Percentiles rank a stretch among this genome's conserved stretches.
Conservation (phyloP, 805 yeast species). For the Tetrapisispora phaffii region DNA sequence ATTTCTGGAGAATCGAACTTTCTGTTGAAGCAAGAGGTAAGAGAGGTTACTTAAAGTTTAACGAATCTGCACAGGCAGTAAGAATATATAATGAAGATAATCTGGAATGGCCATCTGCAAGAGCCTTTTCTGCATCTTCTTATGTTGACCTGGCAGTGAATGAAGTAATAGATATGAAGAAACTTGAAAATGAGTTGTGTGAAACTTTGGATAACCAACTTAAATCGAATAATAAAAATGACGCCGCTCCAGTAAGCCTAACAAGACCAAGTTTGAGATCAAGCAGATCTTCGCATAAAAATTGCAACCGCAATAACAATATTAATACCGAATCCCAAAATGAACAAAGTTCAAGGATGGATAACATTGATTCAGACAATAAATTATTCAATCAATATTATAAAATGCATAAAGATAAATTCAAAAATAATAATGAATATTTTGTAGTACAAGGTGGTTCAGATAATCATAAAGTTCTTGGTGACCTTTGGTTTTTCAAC, state of each 20-base stretch:
- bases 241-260: neutral
- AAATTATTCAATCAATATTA: neutral
- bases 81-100: slow-evolving; percentile 12
- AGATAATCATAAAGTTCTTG: slow-evolving; percentile 28
- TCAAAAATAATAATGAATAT: slow-evolving; percentile 2
- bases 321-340: neutral
- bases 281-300: slow-evolving; percentile 1
- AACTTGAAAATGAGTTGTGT: neutral
- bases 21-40: slow-evolving; percentile 31
- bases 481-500: slow-evolving; percentile 45
- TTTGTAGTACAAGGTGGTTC: slow-evolving; percentile 35
- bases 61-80: slow-evolving; percentile 30
- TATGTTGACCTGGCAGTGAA: slow-evolving; percentile 6
- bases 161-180: neutral
- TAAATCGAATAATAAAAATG: neutral
- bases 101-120: slow-evolving; percentile 25
- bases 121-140: slow-evolving; percentile 31
- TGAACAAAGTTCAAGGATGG: neutral
- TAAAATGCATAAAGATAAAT: neutral
- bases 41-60: slow-evolving; percentile 30
- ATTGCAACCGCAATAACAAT: neutral
- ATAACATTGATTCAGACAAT: neutral
- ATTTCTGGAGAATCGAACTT: slow-evolving; percentile 35
- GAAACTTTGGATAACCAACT: neutral
- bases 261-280: neutral